Evolutionary conservation across 768 basidiomycete genomes (phyloP), one percentile per base, ranked within the genome.

Genomic region (Exsudoporus frostii): DNA sequence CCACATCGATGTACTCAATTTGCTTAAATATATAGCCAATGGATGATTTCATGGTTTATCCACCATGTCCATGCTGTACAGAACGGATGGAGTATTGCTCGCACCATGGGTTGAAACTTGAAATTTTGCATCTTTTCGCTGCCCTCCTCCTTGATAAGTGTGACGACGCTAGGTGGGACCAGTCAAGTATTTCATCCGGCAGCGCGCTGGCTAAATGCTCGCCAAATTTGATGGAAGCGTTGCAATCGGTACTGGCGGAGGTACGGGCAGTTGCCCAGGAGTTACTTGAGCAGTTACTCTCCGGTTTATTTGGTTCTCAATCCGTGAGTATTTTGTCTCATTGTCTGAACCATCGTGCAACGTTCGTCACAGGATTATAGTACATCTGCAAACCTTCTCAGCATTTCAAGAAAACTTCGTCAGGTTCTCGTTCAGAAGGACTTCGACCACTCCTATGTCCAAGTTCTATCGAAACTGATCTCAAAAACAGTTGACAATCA

Each of bases 391-490:
- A 69, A 59, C n/a, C 62, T 81, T 27, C 65, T 84, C 24, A 47
- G 55, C 24, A 73, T 73, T 41, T 65, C 70, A 9, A 59, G 64
- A n/a, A 66, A 77, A 54, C 73, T 91, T 41, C 75, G 75, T 53
- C 68, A 69, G 37, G 72, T 76, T 30, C 64, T 75, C 15, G 59
- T 61, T 25, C 61, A 69, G 17, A 45, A 69, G 4, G 61, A 72
- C 4, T 76, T 88, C 53, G 83, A 92, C 67, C 87, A 86, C 61
- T 90, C 88, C 1, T 75, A 79, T 2, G 71, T 85, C 14, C 82
- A 82, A 53, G 80, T 85, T 9, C 67, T 88, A 29, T 76, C 80
- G 4, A 72, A 68, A 5, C 79, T 82, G 79, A 74, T 92, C 25
- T 56, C 67, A 9, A 72, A 78, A 30, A 62, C 71, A 3, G 63